phyloP scores from a whole-genome alignment of 164 flowering plant genomes.

The Sedum album region DNA sequence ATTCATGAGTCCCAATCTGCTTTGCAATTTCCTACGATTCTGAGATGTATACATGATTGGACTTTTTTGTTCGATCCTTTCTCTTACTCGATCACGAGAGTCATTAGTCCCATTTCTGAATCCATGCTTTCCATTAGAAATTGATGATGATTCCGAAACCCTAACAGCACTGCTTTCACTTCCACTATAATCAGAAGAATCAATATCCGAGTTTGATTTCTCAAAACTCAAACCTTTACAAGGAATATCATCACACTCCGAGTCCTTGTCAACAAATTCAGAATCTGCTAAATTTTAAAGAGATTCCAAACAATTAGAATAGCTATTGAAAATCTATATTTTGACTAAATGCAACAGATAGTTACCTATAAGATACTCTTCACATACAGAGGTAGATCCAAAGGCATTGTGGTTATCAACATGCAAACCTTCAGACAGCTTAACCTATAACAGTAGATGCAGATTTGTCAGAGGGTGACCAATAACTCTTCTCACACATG shows the following conservation, averaged over 20 bases:
- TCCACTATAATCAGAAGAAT: conserved; percentile 28
- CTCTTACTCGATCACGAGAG: conserved; percentile 20
- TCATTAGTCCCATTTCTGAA: conserved; percentile 3
- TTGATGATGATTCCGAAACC: conserved; percentile 26
- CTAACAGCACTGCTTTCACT: conserved; percentile 26
- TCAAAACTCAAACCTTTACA: conserved; percentile 20
- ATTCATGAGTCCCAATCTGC: conserved; percentile 22
- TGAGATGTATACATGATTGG: conserved; percentile 23
- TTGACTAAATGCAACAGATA: background rate
- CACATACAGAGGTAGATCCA: conserved; percentile 25
- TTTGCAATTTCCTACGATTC: conserved; percentile 21
- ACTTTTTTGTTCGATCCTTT: conserved; percentile 23
- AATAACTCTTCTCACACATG: background rate
- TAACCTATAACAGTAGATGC: conserved; percentile 29
- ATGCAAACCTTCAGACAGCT: conserved; percentile 28
- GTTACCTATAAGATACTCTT: conserved; percentile 54
- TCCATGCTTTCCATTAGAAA: conserved; percentile 17
- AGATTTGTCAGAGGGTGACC: background rate
- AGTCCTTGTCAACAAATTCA: conserved; percentile 32
- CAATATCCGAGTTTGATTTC: conserved; percentile 32
- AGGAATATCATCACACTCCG: conserved; percentile 20
- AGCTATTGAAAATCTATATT: background rate
- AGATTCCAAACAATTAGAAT: conserved; percentile 4
- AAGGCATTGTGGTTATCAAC: conserved; percentile 24
- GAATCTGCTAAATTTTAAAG: conserved; percentile 27